Conservation (phyloP, 2,329 filamentous ascomycete species). For the Xylariales sp. region DNA sequence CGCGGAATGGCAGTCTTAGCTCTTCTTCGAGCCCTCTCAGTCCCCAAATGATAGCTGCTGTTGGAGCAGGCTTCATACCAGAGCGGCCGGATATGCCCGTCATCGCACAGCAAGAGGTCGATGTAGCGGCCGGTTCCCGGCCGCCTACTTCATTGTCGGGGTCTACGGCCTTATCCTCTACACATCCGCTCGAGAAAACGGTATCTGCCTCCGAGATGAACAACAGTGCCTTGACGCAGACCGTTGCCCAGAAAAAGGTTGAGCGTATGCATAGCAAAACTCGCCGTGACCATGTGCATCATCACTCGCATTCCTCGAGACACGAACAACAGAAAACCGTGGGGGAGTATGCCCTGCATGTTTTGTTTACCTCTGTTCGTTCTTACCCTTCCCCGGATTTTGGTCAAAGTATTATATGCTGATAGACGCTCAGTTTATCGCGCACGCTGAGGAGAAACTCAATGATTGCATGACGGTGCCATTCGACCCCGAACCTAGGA, state of each 20-base stretch:
- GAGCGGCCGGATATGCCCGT: constrained; percentile 65
- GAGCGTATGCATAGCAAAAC: constrained; percentile 75
- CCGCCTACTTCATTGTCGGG: constrained; percentile 63
- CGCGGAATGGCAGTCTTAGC: constrained; percentile 87
- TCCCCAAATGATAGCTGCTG: constrained; percentile 83
- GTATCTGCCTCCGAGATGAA: constrained; percentile 60
- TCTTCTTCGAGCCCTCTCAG: constrained; percentile 86
- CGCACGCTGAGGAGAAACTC: constrained; percentile 95
- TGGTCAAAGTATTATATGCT: constrained; percentile 42
- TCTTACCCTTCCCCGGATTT: constrained; percentile 20
- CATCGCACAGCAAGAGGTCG: constrained; percentile 59
- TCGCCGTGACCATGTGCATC: constrained; percentile 77
- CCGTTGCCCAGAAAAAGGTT: constrained; percentile 62
- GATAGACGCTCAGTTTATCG: constrained; percentile 76
- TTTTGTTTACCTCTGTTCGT: constrained; percentile 89
- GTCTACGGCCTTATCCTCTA: constrained; percentile 51
- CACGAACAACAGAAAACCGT: constrained; percentile 90
- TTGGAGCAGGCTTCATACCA: constrained; percentile 64
- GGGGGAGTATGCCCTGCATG: constrained; percentile 97
- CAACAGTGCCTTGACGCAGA: constrained; percentile 56
- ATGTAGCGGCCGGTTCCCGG: constrained; percentile 55
- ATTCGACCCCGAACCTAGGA: constrained; percentile 82
- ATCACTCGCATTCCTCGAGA: constrained; percentile 80
- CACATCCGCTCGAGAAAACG: constrained; percentile 57
- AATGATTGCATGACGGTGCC: constrained; percentile 85